A percentile compares a stretch with the other conserved stretches of the same genome.
Conservation (phyloP, 768 basidiomycete species). For the Rhizopogon vinicolor region DNA sequence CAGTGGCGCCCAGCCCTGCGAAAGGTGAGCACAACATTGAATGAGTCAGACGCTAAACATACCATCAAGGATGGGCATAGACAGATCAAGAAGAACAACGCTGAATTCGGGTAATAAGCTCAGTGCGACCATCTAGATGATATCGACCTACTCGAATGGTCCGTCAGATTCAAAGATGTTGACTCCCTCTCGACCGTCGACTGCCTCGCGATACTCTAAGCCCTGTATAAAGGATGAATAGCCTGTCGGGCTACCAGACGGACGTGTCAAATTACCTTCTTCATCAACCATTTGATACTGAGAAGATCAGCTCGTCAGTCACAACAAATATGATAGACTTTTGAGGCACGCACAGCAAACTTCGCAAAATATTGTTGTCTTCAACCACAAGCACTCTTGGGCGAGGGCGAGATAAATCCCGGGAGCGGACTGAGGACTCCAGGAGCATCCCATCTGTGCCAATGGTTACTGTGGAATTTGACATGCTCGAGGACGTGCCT, state of each 20-base stretch:
- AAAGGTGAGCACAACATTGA: background rate
- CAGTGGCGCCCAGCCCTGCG: slow-evolving; percentile 76
- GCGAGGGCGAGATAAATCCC: slow-evolving; percentile 37
- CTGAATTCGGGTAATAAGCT: slow-evolving; percentile 32
- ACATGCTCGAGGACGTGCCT: slow-evolving; percentile 7
- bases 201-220: slow-evolving; percentile 73
- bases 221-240: slow-evolving; percentile 31
- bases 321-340: background rate
- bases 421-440: slow-evolving; percentile 56
- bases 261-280: slow-evolving; percentile 32
- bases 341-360: slow-evolving; percentile 60
- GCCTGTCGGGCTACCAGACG: background rate
- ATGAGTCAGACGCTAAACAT: slow-evolving; percentile 9
- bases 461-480: slow-evolving; percentile 44
- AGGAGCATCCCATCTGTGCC: slow-evolving; percentile 65
- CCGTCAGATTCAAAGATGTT: slow-evolving; percentile 65
- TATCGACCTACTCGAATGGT: slow-evolving; percentile 73
- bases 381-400: slow-evolving; percentile 81
- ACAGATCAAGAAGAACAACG: slow-evolving; percentile 82
- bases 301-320: slow-evolving; percentile 7
- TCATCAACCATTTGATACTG: slow-evolving; percentile 63
- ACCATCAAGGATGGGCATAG: slow-evolving; percentile 95
- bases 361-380: slow-evolving; percentile 84
- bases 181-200: slow-evolving; percentile 84
- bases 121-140: background rate